Percentiles rank a stretch among this genome's conserved stretches.
Conservation (phyloP, 1,284 basidiomycete species). For the Naganishia cerealis region DNA sequence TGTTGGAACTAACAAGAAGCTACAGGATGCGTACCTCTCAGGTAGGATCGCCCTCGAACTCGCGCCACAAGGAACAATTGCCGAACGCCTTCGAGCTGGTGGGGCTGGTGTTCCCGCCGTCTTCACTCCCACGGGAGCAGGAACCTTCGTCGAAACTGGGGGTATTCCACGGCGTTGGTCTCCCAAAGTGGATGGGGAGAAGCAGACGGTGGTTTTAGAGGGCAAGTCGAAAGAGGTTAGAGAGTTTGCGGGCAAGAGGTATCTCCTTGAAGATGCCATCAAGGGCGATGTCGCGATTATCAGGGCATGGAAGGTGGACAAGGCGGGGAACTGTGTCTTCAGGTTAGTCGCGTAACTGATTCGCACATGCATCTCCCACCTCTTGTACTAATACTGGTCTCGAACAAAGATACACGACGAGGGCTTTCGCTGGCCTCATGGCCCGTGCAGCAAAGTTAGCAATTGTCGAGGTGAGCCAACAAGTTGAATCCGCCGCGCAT, state of each 20-base stretch:
- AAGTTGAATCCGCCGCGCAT: neutral
- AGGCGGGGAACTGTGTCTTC: conserved; percentile 81
- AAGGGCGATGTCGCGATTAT: conserved; percentile 85
- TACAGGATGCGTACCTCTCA: conserved; percentile 66
- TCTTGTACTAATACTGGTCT: neutral
- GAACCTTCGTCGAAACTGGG: conserved; percentile 69
- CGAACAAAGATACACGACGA: conserved; percentile 70
- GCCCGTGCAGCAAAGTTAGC: conserved; percentile 85
- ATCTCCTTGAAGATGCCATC: conserved; percentile 83
- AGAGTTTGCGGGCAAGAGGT: conserved; percentile 77
- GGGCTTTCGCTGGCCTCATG: conserved; percentile 85
- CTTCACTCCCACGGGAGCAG: conserved; percentile 89
- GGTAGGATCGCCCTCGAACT: conserved; percentile 83
- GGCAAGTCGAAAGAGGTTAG: conserved; percentile 77
- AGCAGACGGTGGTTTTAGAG: conserved; percentile 60
- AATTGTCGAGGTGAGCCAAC: conserved; percentile 72
- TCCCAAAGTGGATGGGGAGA: conserved; percentile 37
- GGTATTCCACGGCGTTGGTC: conserved; percentile 62
- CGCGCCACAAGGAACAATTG: conserved; percentile 84
- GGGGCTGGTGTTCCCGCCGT: conserved; percentile 94
- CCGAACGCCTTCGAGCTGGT: conserved; percentile 85
- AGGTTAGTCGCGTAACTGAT: conserved; percentile 57
- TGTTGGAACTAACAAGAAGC: conserved; percentile 64
- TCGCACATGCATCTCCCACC: neutral
- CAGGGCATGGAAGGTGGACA: conserved; percentile 92